Base-by-base conservation (phyloP, 1,284 basidiomycete genomes). In the Rhodofomes roseus region DNA sequence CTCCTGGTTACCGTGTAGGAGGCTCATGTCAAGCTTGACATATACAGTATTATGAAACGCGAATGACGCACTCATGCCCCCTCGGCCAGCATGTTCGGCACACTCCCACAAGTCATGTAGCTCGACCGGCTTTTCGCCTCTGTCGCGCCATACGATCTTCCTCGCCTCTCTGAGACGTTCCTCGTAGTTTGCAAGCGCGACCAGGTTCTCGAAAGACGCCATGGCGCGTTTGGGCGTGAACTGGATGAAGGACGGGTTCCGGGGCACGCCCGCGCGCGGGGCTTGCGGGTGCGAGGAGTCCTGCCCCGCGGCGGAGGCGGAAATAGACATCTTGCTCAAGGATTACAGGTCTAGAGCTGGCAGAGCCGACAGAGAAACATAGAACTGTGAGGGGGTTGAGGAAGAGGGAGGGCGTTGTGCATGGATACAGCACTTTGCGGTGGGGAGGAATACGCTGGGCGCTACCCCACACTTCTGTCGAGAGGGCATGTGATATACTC, bases 81-180 rank as follows among this genome's bases (percentile, higher is more conserved):
- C 90, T 54, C 82, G 80, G 4, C 81, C 75, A 0, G 93, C 92
- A 70, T 96, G 89, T 53, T 87, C 82, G 22, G 90, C 68, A 61
- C 91, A 91, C 59, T 89, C 84, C 72, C 86, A 83, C 22, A 90
- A 66, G 62, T 87, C 86, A 40, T 79, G 70, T 7, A 96, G 74
- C 62, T 92, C 85, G 1, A 84, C 82, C 0, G 86, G 85, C 41
- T 86, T 85, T 73, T 95, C 89, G 4, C 92, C 92, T 64, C 84
- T 78, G 65, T 90, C 86, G 37, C 94, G 80, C 93, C 94, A 96
- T 1, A 96, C 85, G 68, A 93, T 87, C 70, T 83, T 87, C 46
- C 84, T 78, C 0, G 92, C 88, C 59, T 87, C 87, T 60, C 76
- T 81, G 41, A 92, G 77, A 1, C 81, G 76, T 60, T 89, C 85